Evolutionary conservation across 768 basidiomycete species (phyloP).

Genomic region (Sarcomyxa edulis): DNA sequence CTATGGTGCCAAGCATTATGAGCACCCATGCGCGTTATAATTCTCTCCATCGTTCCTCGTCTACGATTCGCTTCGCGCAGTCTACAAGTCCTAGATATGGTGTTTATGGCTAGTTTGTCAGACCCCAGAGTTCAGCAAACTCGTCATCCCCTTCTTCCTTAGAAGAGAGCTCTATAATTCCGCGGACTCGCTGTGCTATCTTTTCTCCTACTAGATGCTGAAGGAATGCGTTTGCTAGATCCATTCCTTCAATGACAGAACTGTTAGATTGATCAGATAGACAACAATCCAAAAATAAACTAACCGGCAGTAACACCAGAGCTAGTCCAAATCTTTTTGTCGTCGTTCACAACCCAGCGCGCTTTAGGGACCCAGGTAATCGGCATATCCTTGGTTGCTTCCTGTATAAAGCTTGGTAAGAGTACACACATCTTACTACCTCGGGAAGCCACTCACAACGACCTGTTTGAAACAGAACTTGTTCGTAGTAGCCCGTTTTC

Average conservation of each 20-base stretch:
- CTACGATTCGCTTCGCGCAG: no score
- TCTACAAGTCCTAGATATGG: no score
- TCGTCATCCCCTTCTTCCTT: conserved; percentile 1
- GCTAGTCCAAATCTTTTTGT: conserved; percentile 26
- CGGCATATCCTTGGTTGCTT: conserved; percentile 5
- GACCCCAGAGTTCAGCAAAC: neutral
- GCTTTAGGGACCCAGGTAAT: conserved; percentile 25
- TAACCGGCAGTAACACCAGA: conserved; percentile 25
- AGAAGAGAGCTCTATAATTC: neutral
- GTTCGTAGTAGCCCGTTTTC: conserved; percentile 26
- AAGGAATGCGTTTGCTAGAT: conserved; percentile 24
- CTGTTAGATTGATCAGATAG: neutral
- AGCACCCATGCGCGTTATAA: no score
- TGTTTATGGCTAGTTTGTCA: no score
- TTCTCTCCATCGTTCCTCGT: no score
- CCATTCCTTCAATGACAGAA: conserved; percentile 14
- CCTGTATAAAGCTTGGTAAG: no score
- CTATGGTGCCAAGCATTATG: no score
- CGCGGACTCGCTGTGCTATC: neutral
- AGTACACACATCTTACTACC: no score
- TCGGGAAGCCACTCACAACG: conserved; percentile 10
- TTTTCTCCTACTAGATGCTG: conserved; percentile 15
- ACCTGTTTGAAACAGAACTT: conserved; percentile 17
- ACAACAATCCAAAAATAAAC: neutral
- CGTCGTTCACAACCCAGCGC: conserved; percentile 22